A percentile compares a stretch with the other conserved stretches of the same genome.
Conservation (phyloP, 1,139 yeast species). For the Saccharomyces hybrid region DNA sequence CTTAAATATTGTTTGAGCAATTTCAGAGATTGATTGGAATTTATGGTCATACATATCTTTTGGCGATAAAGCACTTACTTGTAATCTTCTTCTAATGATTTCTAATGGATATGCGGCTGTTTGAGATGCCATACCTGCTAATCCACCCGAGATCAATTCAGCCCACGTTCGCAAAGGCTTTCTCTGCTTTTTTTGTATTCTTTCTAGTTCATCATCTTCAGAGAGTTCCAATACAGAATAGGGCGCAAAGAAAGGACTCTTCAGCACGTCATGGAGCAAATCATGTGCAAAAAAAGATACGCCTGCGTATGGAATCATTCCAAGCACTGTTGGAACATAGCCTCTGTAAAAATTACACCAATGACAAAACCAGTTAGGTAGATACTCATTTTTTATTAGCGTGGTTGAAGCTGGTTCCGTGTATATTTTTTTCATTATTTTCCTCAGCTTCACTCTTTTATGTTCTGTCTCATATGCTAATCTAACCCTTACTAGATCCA, state of each 20-base stretch:
- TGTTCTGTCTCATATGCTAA: slow-evolving; percentile 78
- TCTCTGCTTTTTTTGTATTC: slow-evolving; percentile 29
- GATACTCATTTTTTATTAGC: slow-evolving; percentile 21
- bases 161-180: slow-evolving; percentile 83
- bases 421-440: slow-evolving; percentile 51
- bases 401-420: slow-evolving; percentile 47
- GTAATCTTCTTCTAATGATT: slow-evolving; percentile 90
- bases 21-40: slow-evolving; percentile 42
- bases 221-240: slow-evolving; percentile 44
- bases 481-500: slow-evolving; percentile 83
- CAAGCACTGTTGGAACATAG: slow-evolving; percentile 85
- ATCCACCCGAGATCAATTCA: slow-evolving; percentile 86
- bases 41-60: slow-evolving; percentile 36
- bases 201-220: slow-evolving; percentile 16
- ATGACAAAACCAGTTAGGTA: slow-evolving; percentile 33
- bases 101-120: slow-evolving; percentile 97
- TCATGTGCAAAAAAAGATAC: slow-evolving; percentile 95
- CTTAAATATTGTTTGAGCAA: slow-evolving; percentile 43
- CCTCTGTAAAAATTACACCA: slow-evolving; percentile 83
- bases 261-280: slow-evolving; percentile 73
- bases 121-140: slow-evolving; percentile 91
- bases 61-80: slow-evolving; percentile 71
- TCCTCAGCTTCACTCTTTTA: slow-evolving; percentile 46
- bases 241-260: slow-evolving; percentile 46
- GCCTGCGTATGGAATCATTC: slow-evolving; percentile 98